These are phyloP conservation scores for Irpex lacteus DNA, from an alignment of 1,284 basidiomycete genomes.

Conservation along the genomic window DNA sequence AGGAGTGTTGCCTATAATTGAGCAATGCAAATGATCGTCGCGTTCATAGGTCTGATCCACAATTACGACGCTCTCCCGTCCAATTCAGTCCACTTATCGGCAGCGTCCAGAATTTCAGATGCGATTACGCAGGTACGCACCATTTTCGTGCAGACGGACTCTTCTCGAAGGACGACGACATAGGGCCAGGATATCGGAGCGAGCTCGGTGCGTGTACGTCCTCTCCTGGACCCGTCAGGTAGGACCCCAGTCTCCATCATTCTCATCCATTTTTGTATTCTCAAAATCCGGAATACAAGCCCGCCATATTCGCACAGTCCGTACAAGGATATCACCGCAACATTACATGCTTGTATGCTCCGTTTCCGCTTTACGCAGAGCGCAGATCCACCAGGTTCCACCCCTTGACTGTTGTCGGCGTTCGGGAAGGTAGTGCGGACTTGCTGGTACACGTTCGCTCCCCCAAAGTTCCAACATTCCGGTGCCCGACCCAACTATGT, in stretches of 20 bases:
- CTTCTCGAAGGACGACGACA: conserved; percentile 2
- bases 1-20: not conserved
- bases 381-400: not conserved
- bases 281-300: not conserved
- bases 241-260: conserved; percentile 9
- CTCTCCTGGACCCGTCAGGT: not conserved
- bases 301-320: not conserved
- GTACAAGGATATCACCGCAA: not conserved
- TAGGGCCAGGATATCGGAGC: not conserved
- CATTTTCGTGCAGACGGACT: not conserved
- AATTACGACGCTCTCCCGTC: not conserved
- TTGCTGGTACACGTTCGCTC: not conserved
- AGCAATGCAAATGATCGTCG: not conserved
- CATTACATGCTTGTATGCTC: not conserved
- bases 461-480: not conserved
- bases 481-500: too few relatives aligned
- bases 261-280: not conserved
- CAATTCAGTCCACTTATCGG: conserved; percentile 7
- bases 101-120: not conserved
- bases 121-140: not conserved
- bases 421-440: not conserved
- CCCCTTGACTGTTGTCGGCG: not conserved
- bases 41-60: not conserved
- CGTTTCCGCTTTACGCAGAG: not conserved
- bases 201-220: not conserved